Evolutionary conservation across 139 green algal genomes (phyloP).

Genomic region (Chlorokybus atmophyticus): DNA sequence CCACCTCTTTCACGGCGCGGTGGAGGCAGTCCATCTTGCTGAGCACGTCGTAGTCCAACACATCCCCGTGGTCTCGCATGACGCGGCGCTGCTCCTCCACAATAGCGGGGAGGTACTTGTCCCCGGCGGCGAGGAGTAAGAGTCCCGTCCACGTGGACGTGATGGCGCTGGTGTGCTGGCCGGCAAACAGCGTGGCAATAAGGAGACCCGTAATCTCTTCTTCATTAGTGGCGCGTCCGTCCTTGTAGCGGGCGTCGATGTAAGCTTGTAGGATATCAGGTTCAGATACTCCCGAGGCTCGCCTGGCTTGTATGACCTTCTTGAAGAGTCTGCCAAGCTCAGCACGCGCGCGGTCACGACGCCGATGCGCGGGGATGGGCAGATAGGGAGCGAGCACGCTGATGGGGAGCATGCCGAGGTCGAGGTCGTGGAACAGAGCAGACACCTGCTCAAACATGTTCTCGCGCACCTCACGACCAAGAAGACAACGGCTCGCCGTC

Average conservation of each 20-base stretch:
- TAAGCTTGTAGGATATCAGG: conserved; percentile 81
- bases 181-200: conserved; percentile 91
- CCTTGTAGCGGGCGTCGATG: conserved; percentile 74
- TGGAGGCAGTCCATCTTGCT: conserved; percentile 81
- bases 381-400: conserved; percentile 85
- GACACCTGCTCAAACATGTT: conserved; percentile 76
- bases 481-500: conserved; percentile 76
- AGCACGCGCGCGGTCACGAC: conserved; percentile 54
- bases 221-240: conserved; percentile 65
- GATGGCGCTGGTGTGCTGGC: conserved; percentile 92
- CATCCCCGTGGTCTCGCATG: conserved; percentile 51
- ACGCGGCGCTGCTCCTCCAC: conserved; percentile 32
- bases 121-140: conserved; percentile 45
- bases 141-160: conserved; percentile 83
- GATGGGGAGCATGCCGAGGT: conserved; percentile 86
- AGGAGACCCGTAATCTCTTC: conserved; percentile 88
- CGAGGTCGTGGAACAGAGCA: conserved; percentile 81
- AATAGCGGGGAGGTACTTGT: conserved; percentile 21
- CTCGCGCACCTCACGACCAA: conserved; percentile 87
- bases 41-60: conserved; percentile 68
- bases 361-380: conserved; percentile 71
- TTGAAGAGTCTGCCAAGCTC: conserved; percentile 66
- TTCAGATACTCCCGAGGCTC: conserved; percentile 45
- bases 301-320: conserved; percentile 61
- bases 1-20: conserved; percentile 57